Conservation (phyloP, 768 basidiomycete species). For the Saitozyma podzolica region DNA sequence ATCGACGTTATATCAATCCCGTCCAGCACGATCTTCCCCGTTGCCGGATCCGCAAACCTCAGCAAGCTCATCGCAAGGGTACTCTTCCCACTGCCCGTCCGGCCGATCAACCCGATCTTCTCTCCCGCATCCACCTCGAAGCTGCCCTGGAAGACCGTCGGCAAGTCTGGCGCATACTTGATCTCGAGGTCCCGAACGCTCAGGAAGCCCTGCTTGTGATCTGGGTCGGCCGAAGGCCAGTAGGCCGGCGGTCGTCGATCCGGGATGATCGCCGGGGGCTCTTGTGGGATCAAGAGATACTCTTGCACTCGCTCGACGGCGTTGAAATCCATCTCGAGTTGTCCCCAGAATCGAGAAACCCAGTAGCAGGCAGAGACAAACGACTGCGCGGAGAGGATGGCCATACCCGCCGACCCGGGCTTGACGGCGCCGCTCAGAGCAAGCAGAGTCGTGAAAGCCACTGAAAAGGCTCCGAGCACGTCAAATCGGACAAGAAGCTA, state of each 20-base stretch:
- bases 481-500: slow-evolving; percentile 81
- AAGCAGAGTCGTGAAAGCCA: slow-evolving; percentile 74
- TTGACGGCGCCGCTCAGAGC: slow-evolving; percentile 63
- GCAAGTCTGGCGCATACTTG: slow-evolving; percentile 81
- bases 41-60: slow-evolving; percentile 76
- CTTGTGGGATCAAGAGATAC: slow-evolving; percentile 85
- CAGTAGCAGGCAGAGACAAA: slow-evolving; percentile 58
- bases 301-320: slow-evolving; percentile 89
- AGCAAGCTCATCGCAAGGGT: slow-evolving; percentile 83
- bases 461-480: slow-evolving; percentile 68
- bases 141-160: slow-evolving; percentile 72
- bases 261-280: slow-evolving; percentile 75
- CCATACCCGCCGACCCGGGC: slow-evolving; percentile 58
- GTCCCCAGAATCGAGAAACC: slow-evolving; percentile 50
- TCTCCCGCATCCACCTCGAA: slow-evolving; percentile 72
- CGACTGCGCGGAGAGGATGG: slow-evolving; percentile 70
- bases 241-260: slow-evolving; percentile 78
- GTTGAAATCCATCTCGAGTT: slow-evolving; percentile 55
- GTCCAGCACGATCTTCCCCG: slow-evolving; percentile 76
- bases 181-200: slow-evolving; percentile 72
- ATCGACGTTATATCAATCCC: slow-evolving; percentile 85
- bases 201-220: slow-evolving; percentile 58
- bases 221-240: slow-evolving; percentile 77
- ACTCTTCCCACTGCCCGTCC: slow-evolving; percentile 61
- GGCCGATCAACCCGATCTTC: slow-evolving; percentile 74